These are phyloP conservation scores for Colletotrichum scovillei DNA, from an alignment of 2,329 filamentous ascomycete genomes.

Conservation along the genomic window DNA sequence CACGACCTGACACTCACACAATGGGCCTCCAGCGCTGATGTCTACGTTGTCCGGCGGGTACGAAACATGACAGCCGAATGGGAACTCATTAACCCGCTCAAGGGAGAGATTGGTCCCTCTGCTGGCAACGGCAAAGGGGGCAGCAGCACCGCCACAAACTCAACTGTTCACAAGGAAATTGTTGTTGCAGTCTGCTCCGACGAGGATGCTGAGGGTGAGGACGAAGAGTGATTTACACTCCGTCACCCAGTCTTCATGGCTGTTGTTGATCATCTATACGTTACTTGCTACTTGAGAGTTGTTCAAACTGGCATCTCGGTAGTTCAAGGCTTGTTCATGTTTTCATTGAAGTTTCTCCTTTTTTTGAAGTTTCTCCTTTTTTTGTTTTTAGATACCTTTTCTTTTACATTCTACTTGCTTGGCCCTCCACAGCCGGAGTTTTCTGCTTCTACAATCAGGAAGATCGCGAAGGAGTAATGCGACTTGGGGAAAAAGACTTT, in stretches of 20 bases:
- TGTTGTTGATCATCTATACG: background rate
- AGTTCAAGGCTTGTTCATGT: background rate
- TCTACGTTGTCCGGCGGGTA: constrained; percentile 48
- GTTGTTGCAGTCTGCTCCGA: constrained; percentile 15
- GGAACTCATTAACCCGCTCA: constrained; percentile 47
- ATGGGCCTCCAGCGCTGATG: constrained; percentile 52
- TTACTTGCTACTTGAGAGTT: background rate
- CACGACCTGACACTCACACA: constrained; percentile 51
- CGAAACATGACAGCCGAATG: constrained; percentile 41
- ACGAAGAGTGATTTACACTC: constrained; percentile 12
- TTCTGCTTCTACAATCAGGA: background rate
- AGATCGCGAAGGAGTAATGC: background rate
- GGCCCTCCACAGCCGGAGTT: background rate
- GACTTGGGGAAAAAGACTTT: background rate
- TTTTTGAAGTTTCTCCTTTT: background rate
- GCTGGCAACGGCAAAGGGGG: constrained; percentile 32
- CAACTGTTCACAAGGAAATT: constrained; percentile 19
- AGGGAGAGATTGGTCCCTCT: constrained; percentile 30
- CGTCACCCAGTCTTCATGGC: background rate
- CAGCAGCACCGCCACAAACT: constrained; percentile 12
- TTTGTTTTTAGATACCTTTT: constrained; percentile 5
- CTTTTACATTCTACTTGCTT: background rate
- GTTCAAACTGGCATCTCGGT: background rate
- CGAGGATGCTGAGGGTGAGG: constrained; percentile 37
- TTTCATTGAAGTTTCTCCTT: background rate